Base-by-base conservation (phyloP, 2,329 filamentous ascomycete genomes). In the Hymenoscyphus fructigenus region DNA sequence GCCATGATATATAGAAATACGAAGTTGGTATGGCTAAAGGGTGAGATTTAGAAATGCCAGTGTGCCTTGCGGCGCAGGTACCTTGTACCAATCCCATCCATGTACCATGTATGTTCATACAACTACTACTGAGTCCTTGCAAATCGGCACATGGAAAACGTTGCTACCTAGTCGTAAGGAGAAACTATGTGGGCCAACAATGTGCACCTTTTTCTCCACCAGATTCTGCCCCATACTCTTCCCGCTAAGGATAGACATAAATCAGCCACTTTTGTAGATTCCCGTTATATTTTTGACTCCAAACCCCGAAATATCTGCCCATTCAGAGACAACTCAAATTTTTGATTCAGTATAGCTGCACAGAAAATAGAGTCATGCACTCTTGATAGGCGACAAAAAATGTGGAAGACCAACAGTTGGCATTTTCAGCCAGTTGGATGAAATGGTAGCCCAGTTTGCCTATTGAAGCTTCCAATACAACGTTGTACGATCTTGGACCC, bases 131-230 rank as follows among this genome's bases (percentile, higher is more conserved):
- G 10, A 9, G 47, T 53, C n/a, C 47, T 53, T 58, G 53, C 57
- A 50, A 44, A 57, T 62, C 64, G 57, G 60, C 60, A 66, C 64
- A 66, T 66, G 60, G 60, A 57, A 63, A 57, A 53, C 47, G 47
- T 23, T 53, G 47, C 10, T 53, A 53, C 47, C 47, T 53, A 53
- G 47, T 15, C 47, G 47, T 26, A 23, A 53, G 20, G 20, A 53
- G 20, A 20, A 23, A 14, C 2, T 53, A 26, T 53, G 47, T 53
- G 47, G 47, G 47, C 47, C 47, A 53, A 26, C 47, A 53, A 23
- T 26, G 7, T 9, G n/a, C 41, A 15, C 41, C 41, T 44, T 44
- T 50, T 23, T 23, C 47, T 53, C 47, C 47, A 26, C 12, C 47
- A 53, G 20, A 10, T 23, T 26, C 7, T 26, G 47, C 47, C 47